Percentiles rank a stretch among this genome's conserved stretches.
These are phyloP conservation scores for Calophaca sinica DNA, from an alignment of 306 rosid genomes.

Conservation along the genomic window DNA sequence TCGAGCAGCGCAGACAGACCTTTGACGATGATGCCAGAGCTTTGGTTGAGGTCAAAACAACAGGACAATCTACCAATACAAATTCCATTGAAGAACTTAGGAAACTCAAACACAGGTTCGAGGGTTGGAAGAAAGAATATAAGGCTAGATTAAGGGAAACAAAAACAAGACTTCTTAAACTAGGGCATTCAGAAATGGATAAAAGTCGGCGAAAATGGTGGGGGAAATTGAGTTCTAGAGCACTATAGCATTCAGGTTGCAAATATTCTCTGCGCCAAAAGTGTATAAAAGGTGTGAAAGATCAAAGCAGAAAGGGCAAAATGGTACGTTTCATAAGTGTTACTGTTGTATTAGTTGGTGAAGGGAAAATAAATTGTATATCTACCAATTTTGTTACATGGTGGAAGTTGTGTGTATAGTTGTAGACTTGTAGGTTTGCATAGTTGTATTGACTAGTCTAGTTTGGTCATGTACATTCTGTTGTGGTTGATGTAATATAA, in stretches of 20 bases:
- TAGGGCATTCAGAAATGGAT: slow-evolving; percentile 63
- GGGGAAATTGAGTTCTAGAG: slow-evolving; percentile 68
- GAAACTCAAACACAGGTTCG: slow-evolving; percentile 70
- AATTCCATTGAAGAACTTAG: slow-evolving; percentile 68
- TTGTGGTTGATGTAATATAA: slow-evolving; percentile 48
- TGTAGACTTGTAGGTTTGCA: slow-evolving; percentile 52
- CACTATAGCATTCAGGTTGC: slow-evolving; percentile 47
- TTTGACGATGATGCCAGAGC: slow-evolving; percentile 81
- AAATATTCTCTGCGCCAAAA: slow-evolving; percentile 33
- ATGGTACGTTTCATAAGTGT: slow-evolving; percentile 18
- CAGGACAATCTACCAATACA: slow-evolving; percentile 49
- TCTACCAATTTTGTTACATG: slow-evolving; percentile 58
- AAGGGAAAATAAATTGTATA: slow-evolving; percentile 53
- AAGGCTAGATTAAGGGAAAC: slow-evolving; percentile 69
- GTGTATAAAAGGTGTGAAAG: slow-evolving; percentile 43
- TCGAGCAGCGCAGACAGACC: slow-evolving; percentile 68
- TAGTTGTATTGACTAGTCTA: slow-evolving; percentile 55
- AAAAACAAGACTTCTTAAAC: slow-evolving; percentile 64
- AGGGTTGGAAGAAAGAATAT: slow-evolving; percentile 92
- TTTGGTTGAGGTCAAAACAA: slow-evolving; percentile 60
- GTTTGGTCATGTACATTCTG: slow-evolving; percentile 57
- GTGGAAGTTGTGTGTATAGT: slow-evolving; percentile 70
- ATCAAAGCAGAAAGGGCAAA: slow-evolving; percentile 30
- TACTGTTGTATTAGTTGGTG: slow-evolving; percentile 41
- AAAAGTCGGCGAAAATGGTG: slow-evolving; percentile 80